Base-by-base conservation (phyloP, 2,329 filamentous ascomycete genomes). In the Arthroderma sp. region DNA sequence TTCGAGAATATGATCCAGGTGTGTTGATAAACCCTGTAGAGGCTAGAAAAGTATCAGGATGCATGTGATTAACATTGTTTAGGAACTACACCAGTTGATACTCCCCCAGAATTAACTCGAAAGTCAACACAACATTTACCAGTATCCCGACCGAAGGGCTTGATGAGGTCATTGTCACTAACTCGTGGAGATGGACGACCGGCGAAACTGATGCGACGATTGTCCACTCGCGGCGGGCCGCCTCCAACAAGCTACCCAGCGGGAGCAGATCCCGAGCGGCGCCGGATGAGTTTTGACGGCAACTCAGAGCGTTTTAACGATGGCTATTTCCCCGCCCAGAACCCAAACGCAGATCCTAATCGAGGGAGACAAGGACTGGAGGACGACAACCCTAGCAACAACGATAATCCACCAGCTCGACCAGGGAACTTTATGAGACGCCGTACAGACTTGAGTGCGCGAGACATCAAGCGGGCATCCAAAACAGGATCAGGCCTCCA, bases 1-100 rank as follows among this genome's bases (percentile, higher is more conserved):
- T 98, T 55, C 77, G 84, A 43, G 75, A 84, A 58, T 96, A 94
- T 66, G 70, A 77, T 6, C 87, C 88, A 1, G 86, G 85, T 34
- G 66, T 65, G 60, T 50, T 37, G 10, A 42, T 33, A 38, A 29
- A n/a, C 29, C 32, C n/a, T 15, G 29, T 6, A 41, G 29, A 11
- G 15, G 8, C 11, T 29, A 22, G 15, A 22, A 22, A 38, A 22
- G 15, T 11, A 28, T 43, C 32, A 11, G 4, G 15, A 32, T 9
- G 28, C 30, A 41, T 38, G 36, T 48, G 36, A 50, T 43, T 33
- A 42, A 10, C 71, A 79, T 55, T 86, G 82, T 8, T 8, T 82
- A 11, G 86, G 85, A 3, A 70, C 68, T 31, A 93, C 85, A 1
- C 87, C 87, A 8, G 77, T 78, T 1, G 71, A 74, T 3, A 80